Evolutionary conservation across 2,329 filamentous ascomycete species (phyloP).

Genomic region (Pseudogymnoascus sp.): DNA sequence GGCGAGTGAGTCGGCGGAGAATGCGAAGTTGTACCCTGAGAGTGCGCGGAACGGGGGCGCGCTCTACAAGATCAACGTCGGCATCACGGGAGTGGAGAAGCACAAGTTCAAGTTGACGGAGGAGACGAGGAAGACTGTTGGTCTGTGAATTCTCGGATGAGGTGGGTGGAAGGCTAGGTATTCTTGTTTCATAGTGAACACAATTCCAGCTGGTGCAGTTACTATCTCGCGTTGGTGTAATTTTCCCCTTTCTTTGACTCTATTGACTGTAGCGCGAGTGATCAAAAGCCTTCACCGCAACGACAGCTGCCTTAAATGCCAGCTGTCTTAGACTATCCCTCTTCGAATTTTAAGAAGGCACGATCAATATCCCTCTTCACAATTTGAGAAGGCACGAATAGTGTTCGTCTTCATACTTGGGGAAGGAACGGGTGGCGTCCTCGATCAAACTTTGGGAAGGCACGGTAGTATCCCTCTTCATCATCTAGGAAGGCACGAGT

Average conservation of each 20-base stretch:
- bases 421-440: background rate
- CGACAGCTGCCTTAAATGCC: background rate
- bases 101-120: slow-evolving; percentile 49
- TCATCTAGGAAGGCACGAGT: background rate
- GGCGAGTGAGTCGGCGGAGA: slow-evolving; percentile 49
- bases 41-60: slow-evolving; percentile 59
- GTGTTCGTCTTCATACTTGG: background rate
- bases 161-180: background rate
- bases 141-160: background rate
- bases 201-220: background rate
- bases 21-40: slow-evolving; percentile 50
- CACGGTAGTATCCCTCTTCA: background rate
- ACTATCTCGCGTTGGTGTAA: background rate
- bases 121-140: background rate
- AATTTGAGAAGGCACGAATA: background rate
- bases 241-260: background rate
- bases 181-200: background rate
- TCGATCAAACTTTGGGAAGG: background rate
- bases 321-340: background rate
- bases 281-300: background rate
- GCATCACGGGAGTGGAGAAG: slow-evolving; percentile 53
- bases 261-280: background rate
- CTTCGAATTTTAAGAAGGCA: background rate
- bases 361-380: background rate
- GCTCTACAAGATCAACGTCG: slow-evolving; percentile 70